Base-by-base conservation (phyloP, 345 rosid genomes). In the Tarenaya hassleriana region DNA sequence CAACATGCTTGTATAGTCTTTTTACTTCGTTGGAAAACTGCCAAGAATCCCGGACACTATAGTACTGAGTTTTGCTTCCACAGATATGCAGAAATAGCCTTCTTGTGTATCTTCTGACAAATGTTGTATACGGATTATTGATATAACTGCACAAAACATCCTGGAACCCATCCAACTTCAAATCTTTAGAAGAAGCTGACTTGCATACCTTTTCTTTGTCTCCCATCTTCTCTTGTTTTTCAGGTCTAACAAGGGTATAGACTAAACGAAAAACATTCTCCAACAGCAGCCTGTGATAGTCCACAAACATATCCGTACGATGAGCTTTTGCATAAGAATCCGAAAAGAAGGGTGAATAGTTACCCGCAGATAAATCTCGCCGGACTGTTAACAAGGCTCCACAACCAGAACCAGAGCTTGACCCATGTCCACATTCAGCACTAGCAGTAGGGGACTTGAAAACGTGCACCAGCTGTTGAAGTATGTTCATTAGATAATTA, bases 321-420 rank as follows among this genome's bases (percentile, higher is more conserved):
- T 83, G 98, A 55, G 97, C 75, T 73, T 83, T 92, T 29, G 86
- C 98, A 74, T 92, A 92, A 15, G 98, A 77, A 76, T 92, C 98
- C n/a, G 94, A 92, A 75, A 92, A 92, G 67, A 92, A 92, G 3
- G 98, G 98, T 52, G 91, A 83, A 62, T 83, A 92, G 55, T 88
- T 88, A 47, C 97, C 97, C 1, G 91, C 92, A 6, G 95, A 94
- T 68, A 88, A 73, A 67, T 92, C 98, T 74, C 95, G 81, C 56
- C 94, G 71, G 68, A 85, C 75, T 53, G 95, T 78, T 44, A 92
- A 83, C 56, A 88, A 58, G 61, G 97, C 86, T 56, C 97, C 98
- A 73, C 96, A 92, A 50, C 98, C 98, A 27, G 95, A 82, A 56
- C 95, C 84, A 75, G 76, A 62, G 74, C 70, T 73, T 58, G 66